Evolutionary conservation across 192 early-diverging fungal genomes (phyloP), one percentile per base, ranked within the genome.

Genomic region (Phycomyces nitens): DNA sequence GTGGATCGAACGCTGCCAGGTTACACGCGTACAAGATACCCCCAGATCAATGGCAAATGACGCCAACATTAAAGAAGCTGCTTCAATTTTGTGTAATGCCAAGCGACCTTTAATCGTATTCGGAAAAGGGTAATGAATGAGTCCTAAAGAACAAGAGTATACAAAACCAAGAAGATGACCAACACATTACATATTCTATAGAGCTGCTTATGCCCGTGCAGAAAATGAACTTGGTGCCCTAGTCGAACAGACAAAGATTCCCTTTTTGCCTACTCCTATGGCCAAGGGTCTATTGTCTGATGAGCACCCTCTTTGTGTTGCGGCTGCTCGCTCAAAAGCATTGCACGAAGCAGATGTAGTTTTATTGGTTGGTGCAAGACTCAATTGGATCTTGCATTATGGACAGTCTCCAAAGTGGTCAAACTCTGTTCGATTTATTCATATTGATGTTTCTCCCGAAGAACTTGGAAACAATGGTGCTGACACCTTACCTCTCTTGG

Each of bases 351-450:
- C 88, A 6, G 89, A 91, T 63, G 85, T 91, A 18, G 73, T 91
- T 3, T 27, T 91, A 12, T 62, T 91, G 26, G 68, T 89, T 29
- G 89, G 89, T 42, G 89, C 86, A 0, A 69, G 77, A 57, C 55
- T 91, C 38, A 91, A 91, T 69, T 91, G 89, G 89, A 87, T 91
- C 23, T 71, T 91, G 47, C 88, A 89, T 41, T 91, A 86, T 69
- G 89, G 89, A 15, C 59, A 64, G 21, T 53, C 78, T 9, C 82
- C 82, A 20, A 78, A 82, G 22, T 89, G 83, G 70, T 63, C 53
- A 21, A 22, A 66, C 18, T 43, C 73, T 11, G 82, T 84, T n/a
- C 83, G 81, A 62, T 77, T 90, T 40, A 89, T 91, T 66, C 89
- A 91, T 57, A 73, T 87, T 39, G 89, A 91, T 64, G 80, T 91